Evolutionary conservation across 129 eudicot species (phyloP), one percentile per base, ranked within the genome.

Genomic region (Oenanthe sinensis): DNA sequence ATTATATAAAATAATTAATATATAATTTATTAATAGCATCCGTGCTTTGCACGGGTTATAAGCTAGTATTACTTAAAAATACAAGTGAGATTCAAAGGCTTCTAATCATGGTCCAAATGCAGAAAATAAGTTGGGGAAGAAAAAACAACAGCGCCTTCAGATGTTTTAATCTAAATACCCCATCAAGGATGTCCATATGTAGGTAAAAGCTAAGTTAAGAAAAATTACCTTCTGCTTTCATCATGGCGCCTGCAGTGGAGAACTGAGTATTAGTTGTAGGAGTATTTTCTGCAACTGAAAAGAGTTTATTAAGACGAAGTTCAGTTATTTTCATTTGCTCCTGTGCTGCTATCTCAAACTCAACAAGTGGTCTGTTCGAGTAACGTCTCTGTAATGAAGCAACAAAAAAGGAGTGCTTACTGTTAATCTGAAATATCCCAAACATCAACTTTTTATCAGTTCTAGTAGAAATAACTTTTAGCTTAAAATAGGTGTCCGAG

Each of bases 311-410:
- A 62, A 95, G 90, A 79, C 97, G 95, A 24, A 92, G 75, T 79
- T 92, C 94, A 48, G 93, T 95, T 76, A 95, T 86, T 89, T 95
- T 95, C 95, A 95, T 95, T 85, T 95, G 97, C 87, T 92, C 99
- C 85, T 86, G 80, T 19, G 95, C 97, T 28, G 97, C 97, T 82
- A 76, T 84, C 87, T 95, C 96, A 80, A 95, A 85, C 91, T 96
- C 99, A 49, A 90, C 87, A 40, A 96, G 84, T 71, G 99, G 99
- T 87, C 97, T 92, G 90, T 90, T 96, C 45, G 78, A 75, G 80
- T 86, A 96, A 45, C 97, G 91, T 54, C 83, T 85, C 99, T 95
- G 81, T 82, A 85, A 9, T 39, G 73, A 75, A 52, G 65, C 67
- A 60, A 68, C 73, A 39, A 36, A 70, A 3, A 16, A 70, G 26